Evolutionary conservation across 208 protist genomes (phyloP).

Genomic region (Leishmania martiniquensis): DNA sequence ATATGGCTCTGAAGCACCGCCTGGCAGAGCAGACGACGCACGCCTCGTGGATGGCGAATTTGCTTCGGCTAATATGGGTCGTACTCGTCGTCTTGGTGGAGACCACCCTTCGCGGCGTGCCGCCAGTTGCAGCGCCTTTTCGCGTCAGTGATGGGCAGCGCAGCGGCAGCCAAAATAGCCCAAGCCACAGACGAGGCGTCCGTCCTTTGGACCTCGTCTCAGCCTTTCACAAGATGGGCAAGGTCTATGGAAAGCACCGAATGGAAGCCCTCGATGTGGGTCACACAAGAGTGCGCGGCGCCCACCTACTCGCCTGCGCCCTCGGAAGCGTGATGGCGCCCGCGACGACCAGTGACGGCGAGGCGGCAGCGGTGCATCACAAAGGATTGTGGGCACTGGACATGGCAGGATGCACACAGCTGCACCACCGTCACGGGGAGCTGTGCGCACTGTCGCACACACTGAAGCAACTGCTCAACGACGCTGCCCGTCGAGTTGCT

Average conservation of each 20-base stretch:
- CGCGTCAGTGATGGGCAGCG: background rate
- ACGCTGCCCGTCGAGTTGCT: background rate
- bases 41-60: background rate
- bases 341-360: background rate
- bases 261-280: constrained; percentile 46
- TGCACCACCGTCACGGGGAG: constrained; percentile 22
- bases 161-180: background rate
- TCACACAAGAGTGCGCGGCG: constrained; percentile 49
- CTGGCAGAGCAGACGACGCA: constrained; percentile 1
- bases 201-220: constrained; percentile 10
- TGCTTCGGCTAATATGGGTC: constrained; percentile 11
- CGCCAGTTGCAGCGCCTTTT: background rate
- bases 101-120: constrained; percentile 8
- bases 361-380: background rate
- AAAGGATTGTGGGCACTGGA: constrained; percentile 41
- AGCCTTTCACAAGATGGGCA: constrained; percentile 19
- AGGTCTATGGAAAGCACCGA: constrained; percentile 18
- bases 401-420: constrained; percentile 40
- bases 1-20: constrained; percentile 19
- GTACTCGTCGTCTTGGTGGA: constrained; percentile 4
- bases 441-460: background rate
- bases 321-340: constrained; percentile 17
- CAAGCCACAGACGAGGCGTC: background rate
- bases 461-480: constrained; percentile 1
- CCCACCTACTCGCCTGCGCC: constrained; percentile 47